A percentile compares a stretch with the other conserved stretches of the same genome.
Conservation (phyloP, 2,329 filamentous ascomycete species). For the Fusarium humuli region DNA sequence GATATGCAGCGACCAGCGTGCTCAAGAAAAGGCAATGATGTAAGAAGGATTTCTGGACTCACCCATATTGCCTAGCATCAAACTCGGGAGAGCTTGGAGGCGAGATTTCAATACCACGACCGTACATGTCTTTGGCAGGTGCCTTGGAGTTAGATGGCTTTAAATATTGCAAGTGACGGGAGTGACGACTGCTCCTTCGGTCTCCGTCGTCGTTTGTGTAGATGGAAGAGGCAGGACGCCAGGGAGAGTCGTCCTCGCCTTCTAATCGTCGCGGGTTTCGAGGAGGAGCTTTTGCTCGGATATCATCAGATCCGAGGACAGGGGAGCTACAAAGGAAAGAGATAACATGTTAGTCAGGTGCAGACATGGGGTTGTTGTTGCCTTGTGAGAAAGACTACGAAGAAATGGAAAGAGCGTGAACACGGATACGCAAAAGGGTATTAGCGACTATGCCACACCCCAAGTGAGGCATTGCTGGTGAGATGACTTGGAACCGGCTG, state of each 20-base stretch:
- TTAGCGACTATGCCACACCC: not conserved
- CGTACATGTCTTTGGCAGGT: conserved; percentile 45
- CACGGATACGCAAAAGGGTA: not conserved
- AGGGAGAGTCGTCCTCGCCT: conserved; percentile 44
- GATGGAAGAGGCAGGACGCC: conserved; percentile 68
- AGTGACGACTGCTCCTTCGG: conserved; percentile 29
- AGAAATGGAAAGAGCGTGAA: not conserved
- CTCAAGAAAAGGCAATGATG: conserved; percentile 23
- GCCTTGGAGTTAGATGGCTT: conserved; percentile 54
- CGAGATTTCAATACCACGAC: conserved; percentile 61
- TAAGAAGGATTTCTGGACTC: conserved; percentile 48
- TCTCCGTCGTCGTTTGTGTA: conserved; percentile 51
- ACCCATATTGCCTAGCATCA: conserved; percentile 53
- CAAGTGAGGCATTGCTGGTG: conserved; percentile 15
- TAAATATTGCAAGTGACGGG: conserved; percentile 15
- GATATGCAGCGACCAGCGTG: conserved; percentile 15
- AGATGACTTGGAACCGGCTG: conserved; percentile 1
- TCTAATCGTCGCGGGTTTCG: conserved; percentile 52
- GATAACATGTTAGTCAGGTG: conserved; percentile 35
- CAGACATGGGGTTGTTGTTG: conserved; percentile 1
- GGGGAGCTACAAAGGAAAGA: conserved; percentile 41
- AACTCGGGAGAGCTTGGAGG: conserved; percentile 69
- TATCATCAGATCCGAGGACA: conserved; percentile 38
- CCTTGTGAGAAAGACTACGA: not conserved
- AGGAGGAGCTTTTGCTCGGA: conserved; percentile 44